Evolutionary conservation across 148 eudicot genomes (phyloP), one percentile per base, ranked within the genome.

Genomic region (Suaeda aralocaspica): DNA sequence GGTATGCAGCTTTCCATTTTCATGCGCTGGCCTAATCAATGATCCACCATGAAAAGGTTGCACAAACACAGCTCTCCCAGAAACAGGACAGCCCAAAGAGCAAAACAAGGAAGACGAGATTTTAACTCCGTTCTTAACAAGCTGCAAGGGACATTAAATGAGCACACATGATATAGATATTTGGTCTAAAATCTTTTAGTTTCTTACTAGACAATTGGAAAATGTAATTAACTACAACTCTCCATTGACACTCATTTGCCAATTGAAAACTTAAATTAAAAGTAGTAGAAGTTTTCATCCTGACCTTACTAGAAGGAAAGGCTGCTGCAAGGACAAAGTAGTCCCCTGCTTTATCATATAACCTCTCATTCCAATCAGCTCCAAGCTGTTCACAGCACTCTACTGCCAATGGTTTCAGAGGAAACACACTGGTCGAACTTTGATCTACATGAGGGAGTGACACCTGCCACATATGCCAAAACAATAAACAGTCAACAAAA

Each of bases 251-350:
- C n/a, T n/a, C n/a, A n/a, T n/a, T n/a, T n/a, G n/a, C n/a, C n/a
- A n/a, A 36, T 36, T 36, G 41, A 36, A 36, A 36, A 36, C 41
- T 36, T 36, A 36, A 36, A 36, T 3, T 8, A 36, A 36, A 36
- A 36, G 8, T 8, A 36, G 8, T 3, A 36, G 8, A 36, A 36
- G 41, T 62, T 46, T 25, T 45, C 33, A 62, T 58, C 41, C 85
- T 76, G 66, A 94, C 99, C 99, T 94, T 84, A 79, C 66, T 70
- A 68, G 92, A 87, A 74, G 92, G 88, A 49, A 79, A 89, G 33
- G 80, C 97, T 26, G 96, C 86, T 57, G 99, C 99, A 62, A 94
- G 82, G 68, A 82, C 89, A 79, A 94, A 91, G 82, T 84, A 87
- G 29, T 75, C 84, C 51, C 97, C 99, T 1, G 78, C 80, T 80